phyloP scores from a whole-genome alignment of 306 rosid species.

The Mimosa pudica region DNA sequence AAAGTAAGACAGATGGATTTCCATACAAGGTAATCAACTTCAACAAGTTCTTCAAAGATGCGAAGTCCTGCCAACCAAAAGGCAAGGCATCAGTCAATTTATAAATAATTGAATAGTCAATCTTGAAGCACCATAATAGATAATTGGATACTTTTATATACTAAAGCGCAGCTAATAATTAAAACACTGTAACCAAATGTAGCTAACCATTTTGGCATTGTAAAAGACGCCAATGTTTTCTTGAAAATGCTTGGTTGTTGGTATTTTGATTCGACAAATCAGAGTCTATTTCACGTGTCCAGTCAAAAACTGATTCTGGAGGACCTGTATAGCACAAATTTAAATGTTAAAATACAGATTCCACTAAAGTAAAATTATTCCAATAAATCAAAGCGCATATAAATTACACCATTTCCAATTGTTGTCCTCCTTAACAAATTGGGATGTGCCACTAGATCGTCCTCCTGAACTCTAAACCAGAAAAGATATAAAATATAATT shows the following conservation, averaged over 20 bases:
- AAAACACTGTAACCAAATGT: constrained; percentile 30
- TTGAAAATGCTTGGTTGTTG: constrained; percentile 88
- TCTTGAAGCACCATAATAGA: constrained; percentile 25
- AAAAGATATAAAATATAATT: constrained; percentile 25
- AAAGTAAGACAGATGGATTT: constrained; percentile 28
- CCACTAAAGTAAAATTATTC: constrained; percentile 28
- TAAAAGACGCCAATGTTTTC: constrained; percentile 96
- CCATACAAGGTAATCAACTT: constrained; percentile 96
- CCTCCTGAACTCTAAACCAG: constrained; percentile 96
- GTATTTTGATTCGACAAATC: constrained; percentile 76
- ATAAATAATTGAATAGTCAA: constrained; percentile 25
- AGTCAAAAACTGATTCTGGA: constrained; percentile 82
- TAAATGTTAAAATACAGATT: constrained; percentile 34
- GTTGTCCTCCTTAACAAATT: constrained; percentile 85
- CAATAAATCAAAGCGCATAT: constrained; percentile 33
- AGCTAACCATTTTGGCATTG: constrained; percentile 87
- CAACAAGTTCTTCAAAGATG: constrained; percentile 89
- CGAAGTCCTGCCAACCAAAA: constrained; percentile 79
- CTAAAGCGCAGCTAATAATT: constrained; percentile 12
- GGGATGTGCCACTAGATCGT: constrained; percentile 79
- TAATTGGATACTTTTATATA: constrained; percentile 24
- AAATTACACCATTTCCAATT: constrained; percentile 82
- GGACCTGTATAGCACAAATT: constrained; percentile 66
- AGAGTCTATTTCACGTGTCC: constrained; percentile 86
- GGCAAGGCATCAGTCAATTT: constrained; percentile 33